phyloP scores from a whole-genome alignment of 2,329 filamentous ascomycete genomes.

The Monilinia fructicola region DNA sequence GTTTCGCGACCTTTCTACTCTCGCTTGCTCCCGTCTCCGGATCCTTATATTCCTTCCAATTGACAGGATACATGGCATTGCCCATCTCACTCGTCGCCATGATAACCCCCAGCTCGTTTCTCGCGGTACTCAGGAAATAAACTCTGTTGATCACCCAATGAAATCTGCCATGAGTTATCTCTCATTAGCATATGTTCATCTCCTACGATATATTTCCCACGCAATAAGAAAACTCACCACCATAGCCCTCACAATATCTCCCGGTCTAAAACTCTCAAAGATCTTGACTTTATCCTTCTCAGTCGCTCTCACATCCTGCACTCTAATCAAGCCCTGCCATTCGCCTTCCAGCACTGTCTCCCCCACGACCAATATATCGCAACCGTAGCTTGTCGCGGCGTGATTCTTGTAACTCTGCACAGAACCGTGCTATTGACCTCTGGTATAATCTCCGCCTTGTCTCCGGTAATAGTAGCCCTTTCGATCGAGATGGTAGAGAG shows the following conservation, averaged over 20 bases:
- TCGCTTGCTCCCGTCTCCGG: conserved; percentile 74
- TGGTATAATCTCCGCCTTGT: conserved; percentile 71
- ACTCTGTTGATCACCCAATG: conserved; percentile 86
- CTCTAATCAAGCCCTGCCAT: conserved; percentile 81
- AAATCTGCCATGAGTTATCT: conserved; percentile 56
- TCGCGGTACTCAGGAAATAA: conserved; percentile 95
- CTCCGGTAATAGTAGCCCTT: conserved; percentile 29
- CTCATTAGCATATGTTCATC: neutral
- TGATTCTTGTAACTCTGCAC: conserved; percentile 80
- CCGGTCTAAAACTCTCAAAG: conserved; percentile 86
- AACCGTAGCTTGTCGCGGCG: conserved; percentile 79
- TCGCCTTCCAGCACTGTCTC: conserved; percentile 71
- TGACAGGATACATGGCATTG: conserved; percentile 88
- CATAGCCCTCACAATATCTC: conserved; percentile 83
- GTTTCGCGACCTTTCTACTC: conserved; percentile 89
- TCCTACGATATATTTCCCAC: neutral
- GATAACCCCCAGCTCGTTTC: conserved; percentile 89
- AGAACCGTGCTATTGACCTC: conserved; percentile 79
- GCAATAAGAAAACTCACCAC: conserved; percentile 55
- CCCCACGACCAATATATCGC: conserved; percentile 79
- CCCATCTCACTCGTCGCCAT: conserved; percentile 87
- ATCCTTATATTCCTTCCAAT: conserved; percentile 94
- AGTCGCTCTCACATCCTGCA: conserved; percentile 89
- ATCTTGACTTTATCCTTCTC: conserved; percentile 95
- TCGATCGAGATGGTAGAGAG: conserved; percentile 58